These are phyloP conservation scores for Crucibulum laeve DNA, from an alignment of 768 basidiomycete species.

Conservation along the genomic window DNA sequence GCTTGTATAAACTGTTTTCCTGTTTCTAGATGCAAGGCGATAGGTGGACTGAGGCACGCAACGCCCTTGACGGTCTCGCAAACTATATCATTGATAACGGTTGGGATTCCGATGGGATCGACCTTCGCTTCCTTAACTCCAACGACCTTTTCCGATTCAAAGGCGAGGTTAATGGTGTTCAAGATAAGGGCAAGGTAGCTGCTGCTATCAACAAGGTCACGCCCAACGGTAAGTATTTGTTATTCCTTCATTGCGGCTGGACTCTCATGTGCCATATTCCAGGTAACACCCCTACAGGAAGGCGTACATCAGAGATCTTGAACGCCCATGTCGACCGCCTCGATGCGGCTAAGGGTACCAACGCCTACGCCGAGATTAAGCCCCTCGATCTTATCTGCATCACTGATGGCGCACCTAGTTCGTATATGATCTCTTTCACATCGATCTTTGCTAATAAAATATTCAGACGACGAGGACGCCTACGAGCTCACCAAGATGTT, in stretches of 20 bases:
- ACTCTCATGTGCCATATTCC: background rate
- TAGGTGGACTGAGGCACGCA: background rate
- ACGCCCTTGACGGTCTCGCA: background rate
- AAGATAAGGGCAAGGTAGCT: no score
- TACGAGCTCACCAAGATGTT: background rate
- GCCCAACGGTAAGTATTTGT: background rate
- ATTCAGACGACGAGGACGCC: background rate
- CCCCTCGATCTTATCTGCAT: background rate
- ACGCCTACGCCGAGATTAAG: background rate
- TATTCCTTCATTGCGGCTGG: background rate
- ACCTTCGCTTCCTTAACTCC: no score
- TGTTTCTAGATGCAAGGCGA: background rate
- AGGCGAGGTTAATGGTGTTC: no score
- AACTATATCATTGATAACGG: background rate
- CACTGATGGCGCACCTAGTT: background rate
- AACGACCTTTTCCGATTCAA: background rate
- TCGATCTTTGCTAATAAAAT: background rate
- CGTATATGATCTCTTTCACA: background rate
- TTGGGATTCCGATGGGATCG: background rate
- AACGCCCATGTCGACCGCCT: background rate
- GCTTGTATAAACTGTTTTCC: no score
- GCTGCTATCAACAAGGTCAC: no score
- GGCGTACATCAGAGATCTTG: background rate
- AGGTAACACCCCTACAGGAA: background rate
- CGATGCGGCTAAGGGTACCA: background rate